Percentiles rank a stretch among this genome's conserved stretches.
These are phyloP conservation scores for Scalesia atractyloides DNA, from an alignment of 129 eudicot genomes.

Conservation along the genomic window DNA sequence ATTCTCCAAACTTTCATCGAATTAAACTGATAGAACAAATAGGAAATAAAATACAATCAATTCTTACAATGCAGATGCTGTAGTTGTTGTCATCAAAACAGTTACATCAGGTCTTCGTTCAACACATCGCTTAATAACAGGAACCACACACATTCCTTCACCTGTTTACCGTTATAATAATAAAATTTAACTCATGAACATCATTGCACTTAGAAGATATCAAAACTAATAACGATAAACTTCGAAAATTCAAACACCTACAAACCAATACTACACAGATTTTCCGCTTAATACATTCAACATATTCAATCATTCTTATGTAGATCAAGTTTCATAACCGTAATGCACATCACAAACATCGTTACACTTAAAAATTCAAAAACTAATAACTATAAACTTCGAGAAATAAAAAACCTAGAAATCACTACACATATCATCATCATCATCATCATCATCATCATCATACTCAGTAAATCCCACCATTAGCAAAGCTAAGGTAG, in stretches of 20 bases:
- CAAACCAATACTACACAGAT: too few species aligned
- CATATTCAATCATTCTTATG: background rate
- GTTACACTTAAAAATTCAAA: background rate
- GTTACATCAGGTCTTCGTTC: slow-evolving; percentile 66
- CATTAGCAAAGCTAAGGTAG: too few species aligned
- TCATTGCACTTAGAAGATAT: background rate
- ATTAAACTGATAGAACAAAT: background rate
- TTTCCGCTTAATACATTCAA: background rate
- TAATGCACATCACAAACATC: background rate
- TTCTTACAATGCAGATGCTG: slow-evolving; percentile 84
- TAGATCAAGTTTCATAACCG: slow-evolving; percentile 15
- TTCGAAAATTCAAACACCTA: background rate
- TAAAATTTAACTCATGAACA: slow-evolving; percentile 7
- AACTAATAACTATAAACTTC: background rate
- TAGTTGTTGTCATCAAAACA: slow-evolving; percentile 84
- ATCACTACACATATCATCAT: too few species aligned
- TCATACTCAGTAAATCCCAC: too few species aligned
- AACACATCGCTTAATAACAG: slow-evolving; percentile 73
- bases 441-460: too few species aligned
- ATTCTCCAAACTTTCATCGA: background rate
- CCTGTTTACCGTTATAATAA: slow-evolving; percentile 40
- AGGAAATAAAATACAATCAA: background rate
- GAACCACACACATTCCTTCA: slow-evolving; percentile 88
- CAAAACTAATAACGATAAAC: background rate
- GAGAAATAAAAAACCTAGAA: background rate